Conservation (phyloP, 75 land plant species). For the Sequoiadendron giganteum region DNA sequence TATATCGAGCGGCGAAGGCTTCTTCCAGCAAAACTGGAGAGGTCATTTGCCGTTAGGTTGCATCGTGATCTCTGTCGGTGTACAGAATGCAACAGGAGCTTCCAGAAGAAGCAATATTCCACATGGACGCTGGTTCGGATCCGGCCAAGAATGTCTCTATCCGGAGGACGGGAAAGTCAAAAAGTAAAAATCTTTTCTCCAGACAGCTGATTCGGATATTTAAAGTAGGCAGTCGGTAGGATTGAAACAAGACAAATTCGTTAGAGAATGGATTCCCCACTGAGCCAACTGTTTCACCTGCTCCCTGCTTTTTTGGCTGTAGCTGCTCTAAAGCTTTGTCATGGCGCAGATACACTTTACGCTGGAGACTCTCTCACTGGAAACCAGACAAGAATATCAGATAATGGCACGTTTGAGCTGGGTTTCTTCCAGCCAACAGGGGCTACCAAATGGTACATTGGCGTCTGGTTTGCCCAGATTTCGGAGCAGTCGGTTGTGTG, state of each 20-base stretch:
- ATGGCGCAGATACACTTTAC: background rate
- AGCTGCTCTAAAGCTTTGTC: background rate
- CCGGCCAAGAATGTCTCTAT: background rate
- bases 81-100: background rate
- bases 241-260: background rate
- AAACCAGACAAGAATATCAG: constrained; percentile 31
- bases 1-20: background rate
- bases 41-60: background rate
- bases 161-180: background rate
- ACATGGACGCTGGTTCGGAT: background rate
- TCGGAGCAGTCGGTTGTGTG: constrained; percentile 26
- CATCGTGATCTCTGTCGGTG: background rate
- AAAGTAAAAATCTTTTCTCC: background rate
- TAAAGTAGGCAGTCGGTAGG: background rate
- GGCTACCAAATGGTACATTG: constrained; percentile 42
- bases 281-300: background rate
- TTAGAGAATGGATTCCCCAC: background rate
- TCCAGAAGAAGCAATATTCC: background rate
- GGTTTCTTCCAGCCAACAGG: constrained; percentile 48
- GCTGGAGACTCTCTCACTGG: background rate
- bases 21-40: background rate
- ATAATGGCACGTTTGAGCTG: constrained; percentile 22
- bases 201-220: background rate
- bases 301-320: background rate
- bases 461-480: constrained; percentile 41